Percentiles rank a stretch among this genome's conserved stretches.
Conservation (phyloP, 805 yeast species). For the Spathaspora passalidarum region DNA sequence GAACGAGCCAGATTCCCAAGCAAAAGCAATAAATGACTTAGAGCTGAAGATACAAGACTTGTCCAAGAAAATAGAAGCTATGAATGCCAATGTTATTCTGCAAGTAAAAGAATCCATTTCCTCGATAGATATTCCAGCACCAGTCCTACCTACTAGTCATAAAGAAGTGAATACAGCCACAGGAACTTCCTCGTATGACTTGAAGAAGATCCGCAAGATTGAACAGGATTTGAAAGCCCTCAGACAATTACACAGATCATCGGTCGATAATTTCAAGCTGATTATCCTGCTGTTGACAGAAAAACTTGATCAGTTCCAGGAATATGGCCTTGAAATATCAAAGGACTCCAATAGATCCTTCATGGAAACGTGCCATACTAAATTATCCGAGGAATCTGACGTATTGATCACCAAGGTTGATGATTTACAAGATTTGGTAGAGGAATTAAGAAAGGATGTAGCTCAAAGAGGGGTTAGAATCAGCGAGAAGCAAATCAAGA, state of each 20-base stretch:
- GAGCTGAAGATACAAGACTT: slow-evolving; percentile 18
- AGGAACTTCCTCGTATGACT: slow-evolving; percentile 4
- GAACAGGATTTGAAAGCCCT: slow-evolving; percentile 58
- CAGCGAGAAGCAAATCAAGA: slow-evolving; percentile 64
- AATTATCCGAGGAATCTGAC: slow-evolving; percentile 77
- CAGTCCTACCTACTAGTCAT: slow-evolving; percentile 4
- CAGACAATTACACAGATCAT: slow-evolving; percentile 50
- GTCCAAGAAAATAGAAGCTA: slow-evolving; percentile 16
- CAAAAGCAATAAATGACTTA: slow-evolving; percentile 15
- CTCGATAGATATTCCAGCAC: slow-evolving; percentile 19
- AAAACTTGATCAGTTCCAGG: slow-evolving; percentile 52
- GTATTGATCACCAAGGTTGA: slow-evolving; percentile 74
- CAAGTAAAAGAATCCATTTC: slow-evolving; percentile 18
- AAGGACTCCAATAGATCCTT: slow-evolving; percentile 47
- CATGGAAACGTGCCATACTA: slow-evolving; percentile 72
- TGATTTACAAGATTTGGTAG: slow-evolving; percentile 88
- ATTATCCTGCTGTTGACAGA: slow-evolving; percentile 43
- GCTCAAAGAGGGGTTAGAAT: slow-evolving; percentile 88
- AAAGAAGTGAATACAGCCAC: slow-evolving; percentile 6
- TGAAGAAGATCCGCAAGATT: slow-evolving; percentile 25
- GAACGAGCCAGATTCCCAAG: slow-evolving; percentile 41
- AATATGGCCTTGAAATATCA: slow-evolving; percentile 37
- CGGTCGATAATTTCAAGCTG: slow-evolving; percentile 39
- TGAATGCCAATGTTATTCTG: slow-evolving; percentile 11
- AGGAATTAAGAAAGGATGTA: slow-evolving; percentile 84